Evolutionary conservation across 2,329 filamentous ascomycete genomes (phyloP).

Genomic region (Hirsutella thompsonii): DNA sequence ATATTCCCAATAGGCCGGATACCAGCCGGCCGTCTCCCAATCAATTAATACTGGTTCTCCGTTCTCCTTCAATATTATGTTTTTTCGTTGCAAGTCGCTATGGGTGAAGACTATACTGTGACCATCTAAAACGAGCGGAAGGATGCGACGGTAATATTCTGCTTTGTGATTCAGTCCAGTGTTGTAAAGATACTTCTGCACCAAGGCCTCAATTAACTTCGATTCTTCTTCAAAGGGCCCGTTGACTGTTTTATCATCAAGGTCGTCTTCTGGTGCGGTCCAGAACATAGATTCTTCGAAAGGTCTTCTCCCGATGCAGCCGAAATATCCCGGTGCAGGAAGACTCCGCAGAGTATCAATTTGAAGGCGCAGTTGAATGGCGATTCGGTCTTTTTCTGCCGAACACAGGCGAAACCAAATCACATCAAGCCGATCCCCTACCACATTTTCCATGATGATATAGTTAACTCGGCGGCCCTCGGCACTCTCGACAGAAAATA

Average conservation of each 20-base stretch:
- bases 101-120: slow-evolving; percentile 1
- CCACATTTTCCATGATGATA: slow-evolving; percentile 9
- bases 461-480: slow-evolving; percentile 5
- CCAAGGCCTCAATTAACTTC: background rate
- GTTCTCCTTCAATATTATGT: background rate
- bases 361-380: background rate
- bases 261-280: slow-evolving; percentile 2
- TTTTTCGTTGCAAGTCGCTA: slow-evolving; percentile 2
- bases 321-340: slow-evolving; percentile 8
- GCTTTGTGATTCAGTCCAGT: background rate
- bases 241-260: slow-evolving; percentile 4
- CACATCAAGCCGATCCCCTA: slow-evolving; percentile 6
- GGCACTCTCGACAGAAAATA: background rate
- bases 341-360: slow-evolving; percentile 1
- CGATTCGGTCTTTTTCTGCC: slow-evolving; percentile 2
- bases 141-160: slow-evolving; percentile 15
- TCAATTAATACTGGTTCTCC: slow-evolving; percentile 1
- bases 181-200: background rate
- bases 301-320: slow-evolving; percentile 6
- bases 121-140: slow-evolving; percentile 12
- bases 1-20: slow-evolving; percentile 13
- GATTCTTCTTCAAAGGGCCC: background rate
- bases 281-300: slow-evolving; percentile 8
- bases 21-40: slow-evolving; percentile 11
- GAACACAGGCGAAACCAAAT: background rate